Percentiles rank a stretch among this genome's conserved stretches.
Conservation (phyloP, 306 rosid species). For the Sphenostylis stenocarpa region DNA sequence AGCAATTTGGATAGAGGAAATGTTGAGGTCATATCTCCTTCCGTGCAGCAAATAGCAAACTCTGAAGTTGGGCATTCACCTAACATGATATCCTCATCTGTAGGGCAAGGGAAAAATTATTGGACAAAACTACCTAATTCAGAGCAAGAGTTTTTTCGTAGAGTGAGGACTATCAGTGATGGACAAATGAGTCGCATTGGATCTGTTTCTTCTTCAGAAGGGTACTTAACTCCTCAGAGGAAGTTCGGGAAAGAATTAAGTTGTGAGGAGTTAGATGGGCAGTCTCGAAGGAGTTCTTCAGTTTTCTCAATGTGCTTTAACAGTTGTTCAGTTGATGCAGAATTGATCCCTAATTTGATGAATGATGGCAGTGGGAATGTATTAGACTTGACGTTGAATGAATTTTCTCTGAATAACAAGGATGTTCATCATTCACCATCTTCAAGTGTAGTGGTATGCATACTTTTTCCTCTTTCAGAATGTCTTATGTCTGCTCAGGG, state of each 20-base stretch:
- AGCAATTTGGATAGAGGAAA: constrained; percentile 38
- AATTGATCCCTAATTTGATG: constrained; percentile 32
- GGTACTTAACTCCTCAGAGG: constrained; percentile 14
- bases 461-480: not conserved
- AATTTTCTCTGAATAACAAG: constrained; percentile 26
- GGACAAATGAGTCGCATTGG: constrained; percentile 32
- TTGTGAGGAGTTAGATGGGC: constrained; percentile 30
- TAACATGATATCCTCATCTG: constrained; percentile 46
- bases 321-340: constrained; percentile 37
- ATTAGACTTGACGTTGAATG: constrained; percentile 25
- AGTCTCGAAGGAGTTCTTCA: constrained; percentile 43
- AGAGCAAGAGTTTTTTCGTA: constrained; percentile 45
- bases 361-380: constrained; percentile 42
- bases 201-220: constrained; percentile 41
- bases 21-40: constrained; percentile 40
- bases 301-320: constrained; percentile 45
- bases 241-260: constrained; percentile 20
- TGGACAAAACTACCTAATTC: constrained; percentile 29
- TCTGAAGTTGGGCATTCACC: constrained; percentile 29
- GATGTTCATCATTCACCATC: constrained; percentile 52
- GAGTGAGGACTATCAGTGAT: constrained; percentile 45
- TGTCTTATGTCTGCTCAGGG: not conserved
- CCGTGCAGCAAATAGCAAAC: constrained; percentile 36
- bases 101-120: constrained; percentile 24
- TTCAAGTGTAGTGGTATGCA: constrained; percentile 60